Base-by-base conservation (phyloP, 176 grass and related monocot genomes). In the Carex littledalei region DNA sequence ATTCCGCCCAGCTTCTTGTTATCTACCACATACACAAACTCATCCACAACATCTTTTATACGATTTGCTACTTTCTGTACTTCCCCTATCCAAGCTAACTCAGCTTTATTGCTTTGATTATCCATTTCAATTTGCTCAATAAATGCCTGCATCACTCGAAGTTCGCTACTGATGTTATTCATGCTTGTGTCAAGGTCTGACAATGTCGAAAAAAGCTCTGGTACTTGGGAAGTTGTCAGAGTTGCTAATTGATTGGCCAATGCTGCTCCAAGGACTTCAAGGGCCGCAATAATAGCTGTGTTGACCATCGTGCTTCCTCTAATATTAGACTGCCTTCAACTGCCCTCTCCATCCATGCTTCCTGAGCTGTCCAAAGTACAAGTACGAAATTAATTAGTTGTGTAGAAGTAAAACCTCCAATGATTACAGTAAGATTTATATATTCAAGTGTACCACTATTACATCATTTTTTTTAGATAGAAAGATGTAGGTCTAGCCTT, bases 41-140 rank as follows among this genome's bases (percentile, higher is more conserved):
- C 78, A 10, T 87, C 92, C 52, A 91, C 80, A 10, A 91, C 84
- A 65, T 91, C 89, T 49, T 81, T 74, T 9, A 91, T 84, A 13
- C 78, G 80, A 17, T 83, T 87, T 24, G 85, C 82, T 32, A 87
- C 1, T 8, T 63, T 88, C 29, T 78, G 53, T 26, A 91, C 81
- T 32, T 87, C 7, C 0, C 11, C 41, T 47, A 78, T 67, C 92
- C 89, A 94, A 5, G 2, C 14, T 11, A 34, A 11, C 9, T 13
- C 6, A 2, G 64, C 6, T 15, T 35, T 34, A 6, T 67, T 67
- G 12, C 29, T 67, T 5, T 67, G 64, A 67, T 15, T 15, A 67
- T 15, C 3, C 29, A 67, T 34, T 31, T 67, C 64, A 2, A 67
- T 67, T 8, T 67, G 11, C 14, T 67, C 13, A 0, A 67, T 24